A percentile compares a stretch with the other conserved stretches of the same genome.
Evolutionary conservation across 768 basidiomycete species (phyloP).

Genomic region (Amanita subjunquillea): DNA sequence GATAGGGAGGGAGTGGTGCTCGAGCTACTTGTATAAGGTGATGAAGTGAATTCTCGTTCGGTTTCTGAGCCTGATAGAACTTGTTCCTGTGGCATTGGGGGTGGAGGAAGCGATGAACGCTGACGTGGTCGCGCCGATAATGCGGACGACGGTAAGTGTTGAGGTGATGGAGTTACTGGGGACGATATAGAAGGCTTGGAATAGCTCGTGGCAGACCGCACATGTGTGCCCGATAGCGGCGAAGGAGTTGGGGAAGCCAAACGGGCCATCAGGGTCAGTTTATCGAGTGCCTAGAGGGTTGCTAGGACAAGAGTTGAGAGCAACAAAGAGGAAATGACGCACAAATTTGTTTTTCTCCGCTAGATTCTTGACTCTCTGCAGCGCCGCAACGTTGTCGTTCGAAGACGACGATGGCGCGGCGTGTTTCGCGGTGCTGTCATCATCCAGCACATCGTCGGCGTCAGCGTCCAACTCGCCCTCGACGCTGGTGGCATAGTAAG

Average conservation of each 20-base stretch:
- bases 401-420: conserved; percentile 15
- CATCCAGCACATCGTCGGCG: conserved; percentile 38
- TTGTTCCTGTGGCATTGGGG: conserved; percentile 16
- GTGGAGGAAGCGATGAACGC: conserved; percentile 11
- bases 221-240: conserved; percentile 14
- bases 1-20: conserved; percentile 9
- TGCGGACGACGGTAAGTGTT: conserved; percentile 20
- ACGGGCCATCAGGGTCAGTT: conserved; percentile 49
- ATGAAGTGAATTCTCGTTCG: conserved; percentile 50
- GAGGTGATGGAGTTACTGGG: conserved; percentile 18
- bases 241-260: conserved; percentile 46
- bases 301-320: conserved; percentile 3
- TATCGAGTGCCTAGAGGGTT: conserved; percentile 49
- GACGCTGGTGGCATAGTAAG: conserved; percentile 18
- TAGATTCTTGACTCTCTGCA: conserved; percentile 62
- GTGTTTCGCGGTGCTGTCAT: conserved; percentile 51
- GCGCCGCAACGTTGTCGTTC: conserved; percentile 45
- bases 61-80: conserved; percentile 71
- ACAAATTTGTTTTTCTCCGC: conserved; percentile 69
- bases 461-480: conserved; percentile 24
- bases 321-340: conserved; percentile 18
- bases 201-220: too few relatives aligned
- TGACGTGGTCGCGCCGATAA: conserved; percentile 7
- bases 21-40: conserved; percentile 13
- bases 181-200: conserved; percentile 14